Base-by-base conservation (phyloP, 2,329 filamentous ascomycete genomes). In the Trichoderma pleuroti region DNA sequence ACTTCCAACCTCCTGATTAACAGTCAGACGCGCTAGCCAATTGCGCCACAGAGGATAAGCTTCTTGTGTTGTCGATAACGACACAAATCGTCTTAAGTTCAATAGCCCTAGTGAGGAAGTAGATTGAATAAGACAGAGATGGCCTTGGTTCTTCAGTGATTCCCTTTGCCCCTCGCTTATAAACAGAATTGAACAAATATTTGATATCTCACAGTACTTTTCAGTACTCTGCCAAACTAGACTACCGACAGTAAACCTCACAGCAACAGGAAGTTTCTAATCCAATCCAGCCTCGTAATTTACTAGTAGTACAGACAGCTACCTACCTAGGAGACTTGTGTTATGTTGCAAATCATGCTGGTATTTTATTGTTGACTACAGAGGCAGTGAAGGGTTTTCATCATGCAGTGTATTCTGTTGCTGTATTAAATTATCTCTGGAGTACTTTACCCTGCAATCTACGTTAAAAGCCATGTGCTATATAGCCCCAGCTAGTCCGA, bases 1-100 rank as follows among this genome's bases (percentile, higher is more conserved):
- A 72, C 71, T 72, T 72, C 71, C 71, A 72, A 72, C 71, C 71
- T 72, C 71, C 71, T 72, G 71, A 72, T 72, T 86, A 87, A 87
- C 85, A 87, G 85, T 86, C 85, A 83, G 82, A 87, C 85, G 85
- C 85, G 85, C 85, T 87, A 87, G 84, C 85, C 85, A 86, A 85
- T 77, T 83, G 81, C 74, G 81, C 81, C 80, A 88, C 85, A 71
- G 74, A 75, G 74, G 75, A 70, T 70, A 36, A 56, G 63, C 63
- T 66, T 66, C 28, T 52, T 61, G 30, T 46, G 60, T 49, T 42
- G 54, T 36, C 11, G 21, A 4, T 1, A n/a, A 1, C 28, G 14
- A 61, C 24, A 6, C 56, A 61, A 61, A 14, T 24, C 6, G 21
- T n/a, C 21, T 39, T 68, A 24, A 68, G 52, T 28, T 7, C 46